Evolutionary conservation across 495 filamentous ascomycete genomes (phyloP), one percentile per base, ranked within the genome.

Genomic region (Penicillium bialowiezense): DNA sequence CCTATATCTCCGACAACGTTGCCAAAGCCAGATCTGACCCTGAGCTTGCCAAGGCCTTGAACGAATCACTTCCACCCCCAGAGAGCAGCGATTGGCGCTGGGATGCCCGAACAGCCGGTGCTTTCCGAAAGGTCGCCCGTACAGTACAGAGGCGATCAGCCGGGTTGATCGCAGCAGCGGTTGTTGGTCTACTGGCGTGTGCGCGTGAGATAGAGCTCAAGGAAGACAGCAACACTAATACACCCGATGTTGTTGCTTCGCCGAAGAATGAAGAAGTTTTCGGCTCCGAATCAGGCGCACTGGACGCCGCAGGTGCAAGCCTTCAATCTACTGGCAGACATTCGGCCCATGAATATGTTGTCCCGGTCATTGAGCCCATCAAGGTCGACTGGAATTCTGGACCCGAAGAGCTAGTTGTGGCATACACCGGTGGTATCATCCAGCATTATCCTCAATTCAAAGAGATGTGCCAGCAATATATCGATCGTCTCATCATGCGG

Each of bases 391-490:
- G 71, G 72, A 68, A 75, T 41, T 74, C 70, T 5, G 71, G 72
- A 8, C 73, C 73, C 4, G 74, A 86, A 34, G 83, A 89, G 54
- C 64, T 91, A 38, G 81, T 86, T 5, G 83, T 91, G 9, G 87
- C 87, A 5, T 90, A 87, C 53, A 89, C 88, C 0, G 88, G 88
- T 7, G 86, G 87, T 15, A 88, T 86, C 51, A 90, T 90, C 41
- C 81, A 84, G 24, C 78, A 87, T 55, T 90, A 90, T 54, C 87
- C 87, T 14, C 70, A 83, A 49, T 90, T 88, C 60, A 75, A 88
- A 38, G 70, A 77, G 24, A 83, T 84, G 56, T 87, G 85, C 50
- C 85, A 89, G 61, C 58, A 64, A 42, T 84, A 81, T 57, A 74
- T 90, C 28, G 82, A 90, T 58, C 71, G 75, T 7, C 76, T 90